phyloP scores from a whole-genome alignment of 2,329 filamentous ascomycete species.

The Sclerotinia subarctica region DNA sequence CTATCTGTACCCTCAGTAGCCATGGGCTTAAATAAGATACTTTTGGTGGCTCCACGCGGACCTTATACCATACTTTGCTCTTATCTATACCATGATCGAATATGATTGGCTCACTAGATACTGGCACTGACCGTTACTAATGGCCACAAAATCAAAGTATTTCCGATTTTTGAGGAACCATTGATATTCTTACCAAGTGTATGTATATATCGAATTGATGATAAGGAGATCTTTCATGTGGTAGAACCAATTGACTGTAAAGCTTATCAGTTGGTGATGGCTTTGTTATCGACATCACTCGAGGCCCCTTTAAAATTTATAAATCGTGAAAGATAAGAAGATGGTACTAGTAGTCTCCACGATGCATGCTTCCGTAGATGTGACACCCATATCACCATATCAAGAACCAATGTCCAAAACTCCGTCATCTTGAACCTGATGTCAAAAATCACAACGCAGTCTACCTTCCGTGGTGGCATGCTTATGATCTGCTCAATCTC shows the following conservation, averaged over 20 bases:
- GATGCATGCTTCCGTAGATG: not conserved
- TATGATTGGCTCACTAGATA: constrained; percentile 7
- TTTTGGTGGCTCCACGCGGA: not conserved
- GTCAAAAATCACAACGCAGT: not conserved
- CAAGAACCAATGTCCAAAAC: not conserved
- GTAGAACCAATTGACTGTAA: not conserved
- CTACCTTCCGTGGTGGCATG: not conserved
- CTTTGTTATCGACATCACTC: not conserved
- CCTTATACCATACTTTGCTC: not conserved
- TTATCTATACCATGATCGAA: constrained; percentile 7
- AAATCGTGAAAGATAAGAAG: not conserved
- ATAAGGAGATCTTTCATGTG: not conserved
- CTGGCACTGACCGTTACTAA: constrained; percentile 8
- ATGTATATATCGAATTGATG: not conserved
- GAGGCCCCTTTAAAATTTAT: not conserved
- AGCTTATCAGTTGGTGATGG: not conserved
- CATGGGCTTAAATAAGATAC: not conserved
- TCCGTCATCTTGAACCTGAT: not conserved
- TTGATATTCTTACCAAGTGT: not conserved
- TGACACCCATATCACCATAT: not conserved
- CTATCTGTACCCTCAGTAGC: constrained; percentile 3
- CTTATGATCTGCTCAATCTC: not conserved
- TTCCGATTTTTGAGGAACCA: constrained; percentile 5
- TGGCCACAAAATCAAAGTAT: constrained; percentile 6
- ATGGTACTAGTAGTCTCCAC: not conserved